Evolutionary conservation across 2,329 filamentous ascomycete species (phyloP), one percentile per base, ranked within the genome.

Genomic region (Penicillium sp.): DNA sequence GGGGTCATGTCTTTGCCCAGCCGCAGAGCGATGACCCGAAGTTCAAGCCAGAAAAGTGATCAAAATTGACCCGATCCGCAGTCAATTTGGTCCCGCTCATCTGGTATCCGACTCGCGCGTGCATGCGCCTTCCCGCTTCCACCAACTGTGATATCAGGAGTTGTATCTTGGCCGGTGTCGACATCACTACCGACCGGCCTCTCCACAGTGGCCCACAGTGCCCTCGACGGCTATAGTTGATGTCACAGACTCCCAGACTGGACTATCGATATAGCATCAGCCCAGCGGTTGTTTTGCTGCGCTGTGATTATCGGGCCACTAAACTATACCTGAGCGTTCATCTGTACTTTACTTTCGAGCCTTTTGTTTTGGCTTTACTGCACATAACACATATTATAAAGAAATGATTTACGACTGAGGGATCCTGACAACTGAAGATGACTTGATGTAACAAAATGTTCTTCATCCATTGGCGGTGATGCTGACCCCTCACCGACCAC

Each of bases 1-100:
- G 60, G 60, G 40, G 50, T 7, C 53, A 59, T 40, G 57, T 63
- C 6, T 64, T 64, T 46, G 57, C 57, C 11, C 47, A 57, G 35
- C 50, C 58, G 15, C 56, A 57, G 35, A 52, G 59, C 1, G 54
- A 58, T 33, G 59, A 61, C 25, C 56, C 58, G 1, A 51, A 57
- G 20, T 65, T 64, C 26, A 47, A 48, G 11, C 45, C 48, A 5
- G 50, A 47, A 17, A 41, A 40, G 20, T 57, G 41, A 51, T 39
- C 28, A 22, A 26, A 25, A 6, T 16, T 15, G 16, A n/a, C 14
- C 16, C 37, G 23, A 8, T 11, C 9, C 11, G 30, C 32, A 12
- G 9, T 36, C 23, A 28, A 6, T 23, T 23, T 23, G 22, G 22
- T n/a, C n/a, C 6, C 22, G 11, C 6, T 11, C 22, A 23, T 6